Conservation (phyloP, 208 protist genomes). For the Wallacemonas sp. region DNA sequence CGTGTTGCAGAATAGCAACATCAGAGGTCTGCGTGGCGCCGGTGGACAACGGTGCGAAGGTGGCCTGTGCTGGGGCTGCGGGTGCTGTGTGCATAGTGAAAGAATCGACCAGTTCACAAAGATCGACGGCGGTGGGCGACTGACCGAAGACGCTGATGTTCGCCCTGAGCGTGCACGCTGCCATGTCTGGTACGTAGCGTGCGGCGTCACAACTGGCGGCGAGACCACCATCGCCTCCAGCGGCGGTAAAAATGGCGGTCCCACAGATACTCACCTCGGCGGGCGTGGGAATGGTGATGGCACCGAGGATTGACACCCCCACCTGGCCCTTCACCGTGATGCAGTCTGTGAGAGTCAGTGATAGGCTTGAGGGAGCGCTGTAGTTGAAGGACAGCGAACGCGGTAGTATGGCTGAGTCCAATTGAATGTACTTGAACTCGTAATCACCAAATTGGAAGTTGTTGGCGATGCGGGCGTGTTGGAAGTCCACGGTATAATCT, state of each 20-base stretch:
- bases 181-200: neutral
- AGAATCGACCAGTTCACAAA: neutral
- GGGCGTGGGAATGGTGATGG: neutral
- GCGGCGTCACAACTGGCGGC: neutral
- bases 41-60: neutral
- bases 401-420: neutral
- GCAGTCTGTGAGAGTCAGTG: neutral
- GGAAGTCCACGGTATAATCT: slow-evolving; percentile 1
- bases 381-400: neutral
- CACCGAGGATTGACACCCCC: neutral
- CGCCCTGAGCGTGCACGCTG: neutral
- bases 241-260: neutral
- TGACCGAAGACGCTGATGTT: neutral
- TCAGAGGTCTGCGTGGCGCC: neutral
- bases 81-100: neutral
- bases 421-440: neutral
- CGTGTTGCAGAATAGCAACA: no score
- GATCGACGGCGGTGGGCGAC: neutral
- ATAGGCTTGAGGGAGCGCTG: neutral
- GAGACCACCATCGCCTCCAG: neutral
- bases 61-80: neutral
- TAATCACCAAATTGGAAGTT: neutral
- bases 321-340: neutral
- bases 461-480: neutral
- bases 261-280: neutral